Percentiles rank a stretch among this genome's conserved stretches.
Evolutionary conservation across 257 asterid species (phyloP).

Genomic region (Solanum pinnatisectum): DNA sequence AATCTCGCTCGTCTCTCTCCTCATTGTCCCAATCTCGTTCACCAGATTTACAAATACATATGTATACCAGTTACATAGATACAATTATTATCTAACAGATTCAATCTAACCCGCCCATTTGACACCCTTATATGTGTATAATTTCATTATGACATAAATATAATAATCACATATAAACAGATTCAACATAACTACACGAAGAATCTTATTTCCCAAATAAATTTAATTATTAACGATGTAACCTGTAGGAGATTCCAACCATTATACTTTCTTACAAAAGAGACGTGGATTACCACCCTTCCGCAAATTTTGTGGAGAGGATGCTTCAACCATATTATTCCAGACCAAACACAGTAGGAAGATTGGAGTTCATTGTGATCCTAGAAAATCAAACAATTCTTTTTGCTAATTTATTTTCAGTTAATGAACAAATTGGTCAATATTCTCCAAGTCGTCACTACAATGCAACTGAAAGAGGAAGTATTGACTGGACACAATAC

Average conservation of each 20-base stretch:
- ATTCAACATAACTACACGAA: background rate
- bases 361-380: background rate
- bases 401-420: background rate
- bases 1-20: too few relatives aligned
- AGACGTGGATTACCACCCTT: background rate
- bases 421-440: background rate
- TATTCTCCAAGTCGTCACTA: background rate
- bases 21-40: too few relatives aligned
- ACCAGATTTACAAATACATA: too few relatives aligned
- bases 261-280: background rate
- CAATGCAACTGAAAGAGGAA: background rate
- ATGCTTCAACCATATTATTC: background rate
- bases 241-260: background rate
- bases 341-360: background rate
- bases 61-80: too few relatives aligned
- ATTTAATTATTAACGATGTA: background rate
- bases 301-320: background rate
- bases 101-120: too few relatives aligned
- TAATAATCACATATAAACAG: too few relatives aligned
- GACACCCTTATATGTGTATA: too few relatives aligned
- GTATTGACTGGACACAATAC: background rate
- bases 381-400: background rate
- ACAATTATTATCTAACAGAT: too few relatives aligned
- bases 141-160: too few relatives aligned
- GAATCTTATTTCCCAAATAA: background rate